Base-by-base conservation (phyloP, 129 eudicot genomes). In the Ambrosia artemisiifolia region DNA sequence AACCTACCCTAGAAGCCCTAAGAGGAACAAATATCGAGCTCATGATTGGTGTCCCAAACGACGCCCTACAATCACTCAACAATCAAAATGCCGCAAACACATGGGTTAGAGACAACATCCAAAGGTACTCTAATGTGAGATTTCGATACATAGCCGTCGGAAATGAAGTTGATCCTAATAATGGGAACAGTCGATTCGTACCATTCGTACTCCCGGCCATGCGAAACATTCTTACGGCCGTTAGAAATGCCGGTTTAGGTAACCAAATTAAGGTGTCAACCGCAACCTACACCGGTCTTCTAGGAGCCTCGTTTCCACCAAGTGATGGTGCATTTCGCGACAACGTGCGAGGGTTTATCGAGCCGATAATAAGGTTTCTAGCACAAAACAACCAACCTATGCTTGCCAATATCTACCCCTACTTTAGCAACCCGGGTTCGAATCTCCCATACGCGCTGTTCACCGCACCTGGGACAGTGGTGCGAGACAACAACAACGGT, bases 41-140 rank as follows among this genome's bases (percentile, higher is more conserved):
- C 19, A 44, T 82, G 59, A 16, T 60, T 3, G 96, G 60, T 2
- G 85, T 82, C 60, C 84, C 85, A 3, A 84, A 82, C 4, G 30
- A 42, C 0, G 75, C 49, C 19, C 75, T 86, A 6, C 74, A 70
- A 44, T n/a, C 67, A 7, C 72, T 89, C 4, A 34, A 65, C 7
- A 67, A 47, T 56, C 86, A 28, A 32, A 33, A 63, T 0, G 55
- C 30, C 0, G 96, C 92, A 1, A 64, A 33, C 8, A 32, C 70
- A 3, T 89, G 96, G 96, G 88, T 89, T 34, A 76, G 70, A 13
- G 57, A 54, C 60, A 86, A 89, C 69, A 55, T 89, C 9, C 53
- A 14, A 34, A 57, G 72, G 63, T 82, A 77, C 77, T 71, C 86
- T 0, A 65, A 70, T 2, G 81, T 85, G 60, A 84, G 63, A 34